Percentiles rank a stretch among this genome's conserved stretches.
phyloP scores from a whole-genome alignment of 306 rosid genomes.

The Glycine tomentella region DNA sequence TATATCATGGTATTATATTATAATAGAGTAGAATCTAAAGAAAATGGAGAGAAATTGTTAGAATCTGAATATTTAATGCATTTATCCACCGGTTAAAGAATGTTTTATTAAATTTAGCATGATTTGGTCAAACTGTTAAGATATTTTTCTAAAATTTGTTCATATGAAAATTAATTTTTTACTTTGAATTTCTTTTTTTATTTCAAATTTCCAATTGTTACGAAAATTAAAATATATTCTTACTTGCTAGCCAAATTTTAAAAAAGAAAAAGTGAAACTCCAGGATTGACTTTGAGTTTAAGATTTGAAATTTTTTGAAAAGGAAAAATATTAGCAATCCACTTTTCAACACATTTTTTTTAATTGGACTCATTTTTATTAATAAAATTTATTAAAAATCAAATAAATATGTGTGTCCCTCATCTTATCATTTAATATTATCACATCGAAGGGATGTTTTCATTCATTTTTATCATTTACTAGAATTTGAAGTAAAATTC shows the following conservation, averaged over 20 bases:
- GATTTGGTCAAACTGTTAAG: neutral
- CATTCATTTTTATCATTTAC: neutral
- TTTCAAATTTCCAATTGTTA: neutral
- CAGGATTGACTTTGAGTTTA: neutral
- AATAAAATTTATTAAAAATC: neutral
- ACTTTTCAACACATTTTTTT: neutral
- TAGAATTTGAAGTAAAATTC: neutral
- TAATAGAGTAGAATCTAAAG: conserved; percentile 36
- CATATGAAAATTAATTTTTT: neutral
- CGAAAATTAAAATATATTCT: neutral
- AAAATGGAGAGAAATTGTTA: neutral
- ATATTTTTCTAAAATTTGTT: neutral
- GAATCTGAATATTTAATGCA: neutral
- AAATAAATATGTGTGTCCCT: neutral
- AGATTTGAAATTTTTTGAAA: neutral
- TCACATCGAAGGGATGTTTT: neutral
- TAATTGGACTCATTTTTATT: neutral
- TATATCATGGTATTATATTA: neutral
- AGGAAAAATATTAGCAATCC: neutral
- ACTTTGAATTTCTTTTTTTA: neutral
- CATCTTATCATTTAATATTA: neutral
- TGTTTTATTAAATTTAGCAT: neutral
- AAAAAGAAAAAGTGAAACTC: neutral
- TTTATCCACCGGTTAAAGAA: neutral
- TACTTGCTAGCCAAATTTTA: neutral